Evolutionary conservation across 345 rosid genomes (phyloP), one percentile per base, ranked within the genome.

Genomic region (Syzygium aqueum): DNA sequence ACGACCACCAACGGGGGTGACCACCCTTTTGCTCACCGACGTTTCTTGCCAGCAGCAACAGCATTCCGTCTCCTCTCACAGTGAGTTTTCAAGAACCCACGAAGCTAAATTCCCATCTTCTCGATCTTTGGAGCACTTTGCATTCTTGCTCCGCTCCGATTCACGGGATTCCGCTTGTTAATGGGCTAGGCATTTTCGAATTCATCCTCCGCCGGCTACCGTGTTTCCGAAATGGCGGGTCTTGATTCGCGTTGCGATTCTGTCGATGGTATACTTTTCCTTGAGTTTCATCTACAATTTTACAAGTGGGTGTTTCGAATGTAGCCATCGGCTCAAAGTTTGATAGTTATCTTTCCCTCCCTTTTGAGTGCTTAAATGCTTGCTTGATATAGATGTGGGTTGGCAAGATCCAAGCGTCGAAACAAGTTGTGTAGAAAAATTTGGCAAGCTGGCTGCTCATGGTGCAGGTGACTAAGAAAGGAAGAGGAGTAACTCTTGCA

Each of bases 1-100:
- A 88, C 12, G 80, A 84, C 67, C 86, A 65, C 63, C 91, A 85
- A 23, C 87, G 95, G 93, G 93, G 89, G 85, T 83, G 93, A 91
- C 90, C 93, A n/a, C 94, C 59, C 92, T 93, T 91, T 90, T 93
- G 84, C 88, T 91, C 52, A 88, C 91, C n/a, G 94, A 93, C 90
- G 92, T 84, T 65, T 87, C 89, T 84, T 52, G 84, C 40, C 86
- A 84, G 84, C 92, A 86, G 59, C 92, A 51, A 21, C 90, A 21
- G 19, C 90, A 40, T 40, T 73, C 89, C 88, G 88, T 43, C 46
- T 43, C 78, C 89, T 89, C 88, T 51, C 89, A 88, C 51, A 52
- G 94, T 94, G 89, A 93, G 86, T 51, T 77, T 53, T 40, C 85
- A 53, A 17, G 49, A 73, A 73, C 27, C 84, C 59, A 84, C 9